Evolutionary conservation across 2,329 filamentous ascomycete species (phyloP), one percentile per base, ranked within the genome.

Genomic region (Diaporthe citri): DNA sequence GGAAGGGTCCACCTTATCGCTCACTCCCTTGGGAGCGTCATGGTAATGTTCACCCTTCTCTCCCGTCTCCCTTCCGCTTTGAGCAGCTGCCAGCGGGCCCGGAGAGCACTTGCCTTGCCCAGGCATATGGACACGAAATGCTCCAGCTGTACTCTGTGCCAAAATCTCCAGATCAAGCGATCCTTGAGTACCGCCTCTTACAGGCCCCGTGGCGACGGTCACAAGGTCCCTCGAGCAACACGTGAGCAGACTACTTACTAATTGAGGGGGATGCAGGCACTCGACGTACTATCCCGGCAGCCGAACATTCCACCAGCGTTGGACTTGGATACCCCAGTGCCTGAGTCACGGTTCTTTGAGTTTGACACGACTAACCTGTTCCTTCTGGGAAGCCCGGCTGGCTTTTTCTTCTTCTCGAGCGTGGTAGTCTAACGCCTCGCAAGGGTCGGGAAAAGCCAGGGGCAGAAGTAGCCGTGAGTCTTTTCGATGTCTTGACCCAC

Each of bases 351-450:
- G 6, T 89, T 92, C 76, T 97, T 99, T 80, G 95, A 98, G 78
- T 99, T 99, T 81, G 92, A 98, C 82, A 98, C 95, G 0, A 94
- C 90, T 69, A 96, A 96, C 77, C 87, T 98, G 0, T 98, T 98
- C 84, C 89, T 97, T 46, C 94, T 93, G 69, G 97, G 97, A 70
- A 98, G 95, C 76, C 97, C 97, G 0, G 94, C 93, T 0, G 96
- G 94, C 0, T 97, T 99, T 85, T 99, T 99, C 86, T 99, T 1
- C 88, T 98, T 2, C 90, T 99, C 3, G 96, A 98, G 79, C 92
- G 90, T 78, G 89, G 88, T 13, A 85, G 84, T 3, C 88, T 99
- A 8, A 85, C 95, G 9, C 97, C 97, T 22, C 92, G 97, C 3
- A 90, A 91, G 76, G 94, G 93, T 48, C 90, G 93, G 74, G 85